A percentile compares a stretch with the other conserved stretches of the same genome.
These are phyloP conservation scores for Pontederia paniculata DNA, from an alignment of 176 grass and related monocot species.

Conservation along the genomic window DNA sequence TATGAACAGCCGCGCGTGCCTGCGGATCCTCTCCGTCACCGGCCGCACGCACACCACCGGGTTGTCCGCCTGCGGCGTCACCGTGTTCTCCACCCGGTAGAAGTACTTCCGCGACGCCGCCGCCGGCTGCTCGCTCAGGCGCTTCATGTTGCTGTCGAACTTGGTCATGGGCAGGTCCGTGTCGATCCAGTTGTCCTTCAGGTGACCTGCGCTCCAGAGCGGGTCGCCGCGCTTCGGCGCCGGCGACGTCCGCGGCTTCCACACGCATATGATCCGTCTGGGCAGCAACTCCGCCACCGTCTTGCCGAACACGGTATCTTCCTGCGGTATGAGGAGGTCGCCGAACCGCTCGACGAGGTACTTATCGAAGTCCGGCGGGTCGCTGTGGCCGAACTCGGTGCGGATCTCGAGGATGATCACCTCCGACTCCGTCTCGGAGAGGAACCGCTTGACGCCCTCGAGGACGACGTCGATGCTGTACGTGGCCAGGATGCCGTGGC, in stretches of 20 bases:
- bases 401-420: constrained; percentile 75
- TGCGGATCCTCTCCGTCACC: constrained; percentile 52
- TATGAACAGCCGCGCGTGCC: constrained; percentile 57
- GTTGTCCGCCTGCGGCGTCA: constrained; percentile 78
- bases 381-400: constrained; percentile 81
- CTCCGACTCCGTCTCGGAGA: constrained; percentile 49
- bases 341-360: constrained; percentile 67
- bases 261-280: constrained; percentile 71
- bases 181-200: constrained; percentile 90
- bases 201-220: constrained; percentile 53
- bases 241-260: constrained; percentile 69
- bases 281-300: constrained; percentile 67
- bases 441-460: constrained; percentile 42
- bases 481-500: constrained; percentile 65
- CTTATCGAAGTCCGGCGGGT: constrained; percentile 82
- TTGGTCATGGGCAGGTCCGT: constrained; percentile 87
- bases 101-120: constrained; percentile 33
- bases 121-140: constrained; percentile 43
- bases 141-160: constrained; percentile 78
- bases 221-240: constrained; percentile 36
- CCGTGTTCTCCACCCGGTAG: constrained; percentile 96
- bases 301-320: constrained; percentile 59
- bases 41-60: constrained; percentile 59
- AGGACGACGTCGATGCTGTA: constrained; percentile 73
- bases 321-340: constrained; percentile 57